phyloP scores from a whole-genome alignment of 441 rosid species.

The Kokia cookei region DNA sequence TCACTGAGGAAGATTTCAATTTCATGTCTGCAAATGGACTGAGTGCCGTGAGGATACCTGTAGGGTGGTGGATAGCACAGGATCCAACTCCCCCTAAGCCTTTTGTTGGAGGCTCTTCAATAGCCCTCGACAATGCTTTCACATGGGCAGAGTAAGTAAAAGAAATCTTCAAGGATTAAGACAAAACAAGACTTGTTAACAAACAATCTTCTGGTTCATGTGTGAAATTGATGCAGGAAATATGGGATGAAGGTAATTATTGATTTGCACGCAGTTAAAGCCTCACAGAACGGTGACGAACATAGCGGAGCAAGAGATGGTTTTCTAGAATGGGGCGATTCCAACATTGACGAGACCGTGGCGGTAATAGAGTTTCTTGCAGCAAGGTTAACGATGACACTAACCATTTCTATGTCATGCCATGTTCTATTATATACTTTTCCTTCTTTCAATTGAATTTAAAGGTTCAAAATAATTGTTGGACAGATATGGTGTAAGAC shows the following conservation, averaged over 20 bases:
- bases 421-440: background rate
- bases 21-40: slow-evolving; percentile 27
- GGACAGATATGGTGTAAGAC: slow-evolving; percentile 18
- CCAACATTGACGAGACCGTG: slow-evolving; percentile 25
- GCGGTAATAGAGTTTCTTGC: slow-evolving; percentile 34
- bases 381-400: slow-evolving; percentile 16
- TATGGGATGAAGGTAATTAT: slow-evolving; percentile 28
- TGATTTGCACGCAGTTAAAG: slow-evolving; percentile 28
- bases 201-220: background rate
- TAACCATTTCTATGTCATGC: background rate
- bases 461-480: background rate
- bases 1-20: slow-evolving; percentile 27
- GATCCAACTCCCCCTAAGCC: slow-evolving; percentile 34
- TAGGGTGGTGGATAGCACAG: slow-evolving; percentile 39
- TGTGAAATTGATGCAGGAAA: slow-evolving; percentile 10
- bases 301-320: slow-evolving; percentile 35
- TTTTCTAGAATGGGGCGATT: slow-evolving; percentile 32
- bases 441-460: too few relatives aligned
- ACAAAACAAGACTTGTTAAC: background rate
- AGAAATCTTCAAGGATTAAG: background rate
- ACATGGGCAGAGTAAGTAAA: slow-evolving; percentile 33
- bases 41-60: slow-evolving; percentile 30
- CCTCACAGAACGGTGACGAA: slow-evolving; percentile 27
- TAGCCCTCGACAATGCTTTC: slow-evolving; percentile 42
- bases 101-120: slow-evolving; percentile 32